Percentiles rank a stretch among this genome's conserved stretches.
Conservation (phyloP, 2,329 filamentous ascomycete genomes). For the Lecanosticta acicola region DNA sequence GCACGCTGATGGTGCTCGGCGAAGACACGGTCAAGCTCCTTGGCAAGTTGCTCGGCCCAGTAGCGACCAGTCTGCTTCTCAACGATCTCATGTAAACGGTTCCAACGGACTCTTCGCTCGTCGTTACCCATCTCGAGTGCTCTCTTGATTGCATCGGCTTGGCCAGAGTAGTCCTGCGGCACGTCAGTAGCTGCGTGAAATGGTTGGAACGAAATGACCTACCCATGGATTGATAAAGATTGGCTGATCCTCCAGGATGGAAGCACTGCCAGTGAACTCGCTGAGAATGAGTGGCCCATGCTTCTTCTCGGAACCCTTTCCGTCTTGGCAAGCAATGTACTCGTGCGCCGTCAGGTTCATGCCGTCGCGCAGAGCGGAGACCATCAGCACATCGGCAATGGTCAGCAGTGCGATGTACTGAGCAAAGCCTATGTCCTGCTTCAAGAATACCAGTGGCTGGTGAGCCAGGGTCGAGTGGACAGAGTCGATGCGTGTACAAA, state of each 20-base stretch:
- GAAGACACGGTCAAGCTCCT: conserved; percentile 67
- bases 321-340: conserved; percentile 89
- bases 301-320: conserved; percentile 68
- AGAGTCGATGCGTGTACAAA: conserved; percentile 90
- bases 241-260: conserved; percentile 73
- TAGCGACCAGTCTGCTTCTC: conserved; percentile 75
- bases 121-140: conserved; percentile 73
- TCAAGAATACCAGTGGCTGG: conserved; percentile 86
- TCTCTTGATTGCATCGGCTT: conserved; percentile 72
- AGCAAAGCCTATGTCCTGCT: conserved; percentile 87
- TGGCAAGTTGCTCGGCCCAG: conserved; percentile 75
- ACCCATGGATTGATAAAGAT: conserved; percentile 85
- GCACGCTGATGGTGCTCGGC: conserved; percentile 80
- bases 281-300: conserved; percentile 86
- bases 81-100: conserved; percentile 65
- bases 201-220: neutral
- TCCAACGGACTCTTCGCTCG: conserved; percentile 71
- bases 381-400: conserved; percentile 86
- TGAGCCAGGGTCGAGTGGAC: conserved; percentile 85
- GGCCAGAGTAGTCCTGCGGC: conserved; percentile 65
- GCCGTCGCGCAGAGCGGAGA: conserved; percentile 89
- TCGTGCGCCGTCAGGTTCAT: conserved; percentile 98
- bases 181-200: neutral
- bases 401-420: conserved; percentile 90
- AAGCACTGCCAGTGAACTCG: conserved; percentile 89